Base-by-base conservation (phyloP, 192 early-diverging fungal genomes). In the Coemansia sp. region DNA sequence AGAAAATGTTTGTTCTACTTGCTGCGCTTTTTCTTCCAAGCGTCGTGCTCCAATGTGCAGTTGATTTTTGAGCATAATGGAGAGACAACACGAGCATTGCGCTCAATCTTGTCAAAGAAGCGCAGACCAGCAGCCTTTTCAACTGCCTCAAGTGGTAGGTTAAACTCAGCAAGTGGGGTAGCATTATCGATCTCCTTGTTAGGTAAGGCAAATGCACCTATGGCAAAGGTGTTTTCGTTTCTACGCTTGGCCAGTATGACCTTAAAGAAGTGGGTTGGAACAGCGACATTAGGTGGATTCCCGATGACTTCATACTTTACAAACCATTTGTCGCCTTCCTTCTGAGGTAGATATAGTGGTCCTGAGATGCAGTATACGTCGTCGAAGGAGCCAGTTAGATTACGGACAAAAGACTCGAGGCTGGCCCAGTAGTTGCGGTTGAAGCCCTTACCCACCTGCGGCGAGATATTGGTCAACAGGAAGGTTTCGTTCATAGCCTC, bases 201-300 rank as follows among this genome's bases (percentile, higher is more conserved):
- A 0, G 94, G 94, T 31, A 98, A 51, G 2, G 95, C 88, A 77
- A 98, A 98, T 0, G 85, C 88, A 16, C 82, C 90, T 0, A 87
- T 52, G 9, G 82, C 74, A 58, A 84, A 83, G 8, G 70, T 59
- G 0, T 47, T 19, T 25, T 84, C 82, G 47, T 73, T 71, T 41
- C 82, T 84, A 62, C 78, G 78, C 51, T 81, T 71, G 3, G 87
- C 91, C 72, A 93, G 68, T 27, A 95, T 88, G 22, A 93, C 88
- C 79, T 98, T 98, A 82, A 86, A 98, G 73, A 94, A 96, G 60
- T 96, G 94, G 4, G 94, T 96, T 5, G 95, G 94, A 2, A 98
- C 95, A 8, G 89, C 89, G 47, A 91, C 85, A 56, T 92, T 93
- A 23, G 93, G 92, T 25, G 91, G 88, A 54, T 85, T 81, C 0